Conservation (phyloP, 2,329 filamentous ascomycete species). For the Chaetomium sp. region DNA sequence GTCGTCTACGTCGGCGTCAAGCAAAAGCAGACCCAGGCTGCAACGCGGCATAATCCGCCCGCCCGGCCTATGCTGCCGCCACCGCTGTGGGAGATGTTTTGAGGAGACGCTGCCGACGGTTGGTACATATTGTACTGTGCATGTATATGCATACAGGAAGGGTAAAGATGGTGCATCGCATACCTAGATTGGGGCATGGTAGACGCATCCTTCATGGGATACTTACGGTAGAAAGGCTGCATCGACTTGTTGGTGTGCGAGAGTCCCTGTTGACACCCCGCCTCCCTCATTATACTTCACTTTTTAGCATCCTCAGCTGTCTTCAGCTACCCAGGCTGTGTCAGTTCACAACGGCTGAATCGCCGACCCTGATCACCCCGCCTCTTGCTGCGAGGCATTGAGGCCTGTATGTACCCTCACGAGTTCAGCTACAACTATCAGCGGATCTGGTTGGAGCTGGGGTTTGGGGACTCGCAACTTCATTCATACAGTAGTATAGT, state of each 20-base stretch:
- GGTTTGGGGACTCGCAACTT: background rate
- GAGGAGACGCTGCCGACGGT: background rate
- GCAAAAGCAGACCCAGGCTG: conserved; percentile 41
- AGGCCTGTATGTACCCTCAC: background rate
- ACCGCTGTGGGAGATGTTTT: conserved; percentile 64
- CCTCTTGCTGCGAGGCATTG: background rate
- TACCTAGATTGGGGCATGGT: conserved; percentile 14
- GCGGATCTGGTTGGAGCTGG: background rate
- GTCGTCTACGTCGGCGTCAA: conserved; percentile 82
- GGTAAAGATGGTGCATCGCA: conserved; percentile 2
- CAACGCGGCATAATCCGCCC: conserved; percentile 32
- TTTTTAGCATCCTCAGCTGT: background rate
- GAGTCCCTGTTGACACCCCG: background rate
- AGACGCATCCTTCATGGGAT: background rate
- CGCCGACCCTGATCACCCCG: background rate
- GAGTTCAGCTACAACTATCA: background rate
- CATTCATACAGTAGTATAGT: background rate
- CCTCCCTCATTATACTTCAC: background rate
- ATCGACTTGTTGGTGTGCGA: background rate
- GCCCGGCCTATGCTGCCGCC: conserved; percentile 52
- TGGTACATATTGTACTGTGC: background rate
- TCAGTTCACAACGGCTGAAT: background rate
- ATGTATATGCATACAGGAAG: background rate
- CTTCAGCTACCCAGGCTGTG: background rate
- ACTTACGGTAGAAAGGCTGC: background rate